Evolutionary conservation across 371 early-diverging fungal genomes (phyloP), one percentile per base, ranked within the genome.

Genomic region (Mortierella sp.): DNA sequence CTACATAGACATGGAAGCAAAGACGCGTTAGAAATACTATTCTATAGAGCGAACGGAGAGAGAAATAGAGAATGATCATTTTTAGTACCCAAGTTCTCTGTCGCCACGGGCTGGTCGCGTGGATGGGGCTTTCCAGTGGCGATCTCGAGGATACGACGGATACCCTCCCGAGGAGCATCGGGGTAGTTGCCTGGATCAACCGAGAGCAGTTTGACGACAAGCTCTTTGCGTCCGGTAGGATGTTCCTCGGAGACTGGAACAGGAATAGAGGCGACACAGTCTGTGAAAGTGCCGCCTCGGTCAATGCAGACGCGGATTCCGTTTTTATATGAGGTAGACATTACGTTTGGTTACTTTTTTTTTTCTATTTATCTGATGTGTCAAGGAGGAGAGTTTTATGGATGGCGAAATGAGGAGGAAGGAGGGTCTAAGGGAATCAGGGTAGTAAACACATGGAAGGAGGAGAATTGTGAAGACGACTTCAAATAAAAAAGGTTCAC

Each of bases 111-210:
- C 47, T 87, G 62, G 52, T 87, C 79, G 23, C 95, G 87, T 28
- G 93, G 90, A 48, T 89, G 85, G 4, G 82, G 68, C 57, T 84
- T 75, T 15, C 94, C 95, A 0, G 95, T 93, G 2, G 92, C 93
- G 17, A 85, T 53, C 72, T 95, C 95, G n/a, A 95, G 82, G 54
- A 97, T 91, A 44, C 96, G 86, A 39, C 98, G 86, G 70, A 97
- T 95, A 37, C 96, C 97, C 75, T 98, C 98, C 5, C 93, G 87
- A 17, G 97, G 96, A 2, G 98, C 98, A 81, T 97, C 97, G 23
- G 87, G 82, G 78, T 98, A 98, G 80, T 96, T 95, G 26, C 86
- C 72, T 4, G 97, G 96, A 66, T 97, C 98, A 34, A 93, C 96
- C 19, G 93, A 92, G 27, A 98, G 87, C 15, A 97, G 87, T 68